Percentiles rank a stretch among this genome's conserved stretches.
These are phyloP conservation scores for Auricularia auricula-judae DNA, from an alignment of 768 basidiomycete species.

Conservation along the genomic window DNA sequence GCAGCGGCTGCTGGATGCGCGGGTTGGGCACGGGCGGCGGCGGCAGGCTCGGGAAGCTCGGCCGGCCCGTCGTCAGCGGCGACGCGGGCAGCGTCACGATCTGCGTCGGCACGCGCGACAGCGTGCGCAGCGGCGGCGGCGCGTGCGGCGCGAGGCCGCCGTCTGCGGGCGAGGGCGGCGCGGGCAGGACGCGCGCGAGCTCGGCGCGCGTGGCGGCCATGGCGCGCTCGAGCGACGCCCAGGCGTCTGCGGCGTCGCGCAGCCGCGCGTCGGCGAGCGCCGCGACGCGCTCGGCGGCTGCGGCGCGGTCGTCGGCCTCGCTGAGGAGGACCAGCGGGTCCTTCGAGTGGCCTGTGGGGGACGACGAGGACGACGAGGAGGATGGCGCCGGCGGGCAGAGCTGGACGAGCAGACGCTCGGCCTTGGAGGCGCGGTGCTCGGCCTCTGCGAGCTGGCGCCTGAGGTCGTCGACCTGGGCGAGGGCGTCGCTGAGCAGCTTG, in stretches of 20 bases:
- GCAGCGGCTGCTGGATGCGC: not conserved
- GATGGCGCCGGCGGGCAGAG: conserved; percentile 10
- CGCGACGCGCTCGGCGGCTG: conserved; percentile 38
- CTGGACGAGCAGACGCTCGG: conserved; percentile 36
- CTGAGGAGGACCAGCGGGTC: conserved; percentile 27
- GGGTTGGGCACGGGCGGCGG: not conserved
- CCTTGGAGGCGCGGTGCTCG: conserved; percentile 38
- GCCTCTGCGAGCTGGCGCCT: conserved; percentile 37
- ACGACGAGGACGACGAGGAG: conserved; percentile 8
- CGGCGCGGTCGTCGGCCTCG: conserved; percentile 39
- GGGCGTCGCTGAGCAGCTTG: conserved; percentile 40
- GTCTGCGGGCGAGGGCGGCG: conserved; percentile 24
- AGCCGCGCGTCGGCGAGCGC: conserved; percentile 45
- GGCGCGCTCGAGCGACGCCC: conserved; percentile 34
- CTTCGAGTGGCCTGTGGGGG: conserved; percentile 15
- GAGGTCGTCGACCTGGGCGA: conserved; percentile 41
- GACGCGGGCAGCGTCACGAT: conserved; percentile 17
- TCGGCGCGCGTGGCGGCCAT: conserved; percentile 34
- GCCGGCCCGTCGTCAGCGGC: conserved; percentile 10
- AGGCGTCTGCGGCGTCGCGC: conserved; percentile 36
- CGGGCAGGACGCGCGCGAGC: conserved; percentile 23
- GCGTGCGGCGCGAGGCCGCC: conserved; percentile 33
- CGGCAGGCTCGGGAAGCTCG: not conserved
- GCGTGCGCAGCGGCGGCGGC: conserved; percentile 24
- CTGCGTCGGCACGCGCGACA: conserved; percentile 15